phyloP scores from a whole-genome alignment of 2,329 filamentous ascomycete species.

The Pseudogymnoascus verrucosus region DNA sequence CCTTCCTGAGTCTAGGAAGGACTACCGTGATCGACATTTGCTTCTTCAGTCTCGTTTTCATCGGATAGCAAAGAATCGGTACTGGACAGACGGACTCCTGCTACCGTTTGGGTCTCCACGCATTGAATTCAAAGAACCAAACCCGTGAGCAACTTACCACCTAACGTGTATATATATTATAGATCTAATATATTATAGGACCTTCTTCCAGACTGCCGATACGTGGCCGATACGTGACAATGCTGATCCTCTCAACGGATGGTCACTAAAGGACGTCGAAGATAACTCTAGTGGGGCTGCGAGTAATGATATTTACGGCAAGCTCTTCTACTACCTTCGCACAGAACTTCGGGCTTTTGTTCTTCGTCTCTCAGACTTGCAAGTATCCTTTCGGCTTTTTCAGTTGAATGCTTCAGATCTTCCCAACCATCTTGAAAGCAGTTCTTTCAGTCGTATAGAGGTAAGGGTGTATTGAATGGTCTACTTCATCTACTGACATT shows the following conservation, averaged over 20 bases:
- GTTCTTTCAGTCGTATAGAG: constrained; percentile 32
- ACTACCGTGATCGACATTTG: constrained; percentile 29
- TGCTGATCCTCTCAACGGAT: constrained; percentile 32
- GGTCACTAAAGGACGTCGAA: constrained; percentile 26
- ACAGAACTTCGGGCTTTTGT: constrained; percentile 26
- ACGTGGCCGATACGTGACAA: constrained; percentile 33
- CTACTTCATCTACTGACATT: not conserved
- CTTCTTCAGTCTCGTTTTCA: constrained; percentile 20
- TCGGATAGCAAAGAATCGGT: constrained; percentile 26
- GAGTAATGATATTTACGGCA: constrained; percentile 32
- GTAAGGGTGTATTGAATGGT: constrained; percentile 19
- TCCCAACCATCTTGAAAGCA: constrained; percentile 12
- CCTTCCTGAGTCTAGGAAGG: constrained; percentile 23
- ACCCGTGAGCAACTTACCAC: constrained; percentile 30
- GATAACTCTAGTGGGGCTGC: constrained; percentile 18
- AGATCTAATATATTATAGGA: constrained; percentile 22
- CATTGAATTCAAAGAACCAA: constrained; percentile 29
- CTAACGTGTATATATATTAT: not conserved
- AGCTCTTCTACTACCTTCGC: constrained; percentile 29
- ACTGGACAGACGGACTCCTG: constrained; percentile 32
- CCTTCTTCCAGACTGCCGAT: constrained; percentile 25
- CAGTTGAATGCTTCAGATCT: constrained; percentile 23
- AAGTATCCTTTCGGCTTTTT: constrained; percentile 24
- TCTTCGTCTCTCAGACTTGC: constrained; percentile 16
- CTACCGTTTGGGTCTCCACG: constrained; percentile 32